Percentiles rank a stretch among this genome's conserved stretches.
phyloP scores from a whole-genome alignment of 306 rosid genomes.

The Dalbergia oliveri region DNA sequence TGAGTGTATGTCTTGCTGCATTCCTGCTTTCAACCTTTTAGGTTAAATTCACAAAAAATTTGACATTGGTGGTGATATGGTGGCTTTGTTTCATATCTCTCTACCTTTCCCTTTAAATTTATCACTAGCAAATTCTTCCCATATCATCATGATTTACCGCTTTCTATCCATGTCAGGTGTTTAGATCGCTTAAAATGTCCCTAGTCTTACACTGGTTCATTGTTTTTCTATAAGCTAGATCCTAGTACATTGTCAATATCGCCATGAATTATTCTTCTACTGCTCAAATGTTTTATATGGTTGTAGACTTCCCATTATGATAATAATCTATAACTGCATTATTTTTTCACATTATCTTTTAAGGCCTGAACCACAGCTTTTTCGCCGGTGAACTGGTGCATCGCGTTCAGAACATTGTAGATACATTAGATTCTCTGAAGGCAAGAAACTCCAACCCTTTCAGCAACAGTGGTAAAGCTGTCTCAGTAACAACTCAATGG shows the following conservation, averaged over 20 bases:
- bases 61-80: background rate
- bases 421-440: conserved; percentile 68
- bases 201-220: conserved; percentile 12
- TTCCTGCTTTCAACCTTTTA: conserved; percentile 34
- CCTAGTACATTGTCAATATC: background rate
- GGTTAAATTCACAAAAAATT: conserved; percentile 5
- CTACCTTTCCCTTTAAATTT: conserved; percentile 25
- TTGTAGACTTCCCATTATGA: background rate
- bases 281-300: conserved; percentile 11
- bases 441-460: conserved; percentile 64
- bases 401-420: conserved; percentile 79
- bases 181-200: background rate
- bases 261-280: background rate
- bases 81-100: conserved; percentile 14
- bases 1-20: background rate
- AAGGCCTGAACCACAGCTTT: conserved; percentile 36
- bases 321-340: conserved; percentile 2
- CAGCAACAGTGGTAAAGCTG: conserved; percentile 58
- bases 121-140: background rate
- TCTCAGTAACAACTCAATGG: conserved; percentile 73
- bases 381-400: conserved; percentile 62
- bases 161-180: background rate
- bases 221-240: conserved; percentile 32
- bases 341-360: conserved; percentile 4
- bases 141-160: conserved; percentile 12